phyloP scores from a whole-genome alignment of 306 rosid species.

The Pueraria montana region DNA sequence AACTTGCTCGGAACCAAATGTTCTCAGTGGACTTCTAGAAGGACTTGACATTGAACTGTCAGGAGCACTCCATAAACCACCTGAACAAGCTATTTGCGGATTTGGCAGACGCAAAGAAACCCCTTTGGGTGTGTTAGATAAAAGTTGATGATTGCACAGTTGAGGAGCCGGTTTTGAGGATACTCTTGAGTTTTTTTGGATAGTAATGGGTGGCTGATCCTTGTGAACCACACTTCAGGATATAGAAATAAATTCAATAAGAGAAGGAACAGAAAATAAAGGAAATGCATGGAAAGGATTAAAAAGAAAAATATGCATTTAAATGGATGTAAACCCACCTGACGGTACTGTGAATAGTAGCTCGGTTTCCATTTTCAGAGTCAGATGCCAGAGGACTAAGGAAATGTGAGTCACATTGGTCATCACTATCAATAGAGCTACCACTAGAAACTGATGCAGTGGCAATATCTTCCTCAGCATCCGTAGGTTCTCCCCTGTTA shows the following conservation, averaged over 20 bases:
- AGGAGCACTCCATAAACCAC: constrained; percentile 78
- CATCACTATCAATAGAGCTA: constrained; percentile 64
- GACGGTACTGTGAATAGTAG: constrained; percentile 54
- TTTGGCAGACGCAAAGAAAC: constrained; percentile 65
- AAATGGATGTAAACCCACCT: constrained; percentile 56
- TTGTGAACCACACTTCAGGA: constrained; percentile 56
- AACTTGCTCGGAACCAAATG: constrained; percentile 65
- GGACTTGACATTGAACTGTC: constrained; percentile 82
- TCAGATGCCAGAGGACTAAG: constrained; percentile 69
- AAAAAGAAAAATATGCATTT: background rate
- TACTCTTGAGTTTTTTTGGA: constrained; percentile 55
- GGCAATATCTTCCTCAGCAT: constrained; percentile 71
- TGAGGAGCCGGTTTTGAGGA: constrained; percentile 56
- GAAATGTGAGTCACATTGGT: constrained; percentile 63
- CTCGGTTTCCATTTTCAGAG: constrained; percentile 61
- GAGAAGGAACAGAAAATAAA: constrained; percentile 47
- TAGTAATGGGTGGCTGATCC: constrained; percentile 55
- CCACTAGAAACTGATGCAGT: constrained; percentile 73
- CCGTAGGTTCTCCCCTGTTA: constrained; percentile 57
- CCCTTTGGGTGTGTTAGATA: constrained; percentile 61
- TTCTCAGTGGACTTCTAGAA: constrained; percentile 75
- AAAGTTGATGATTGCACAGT: constrained; percentile 45
- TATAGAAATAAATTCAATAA: constrained; percentile 43
- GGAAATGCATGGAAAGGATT: background rate
- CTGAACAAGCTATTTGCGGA: constrained; percentile 62